Evolutionary conservation across 352 stramenopile genomes (phyloP), one percentile per base, ranked within the genome.

Genomic region (Pythium plurisporium): DNA sequence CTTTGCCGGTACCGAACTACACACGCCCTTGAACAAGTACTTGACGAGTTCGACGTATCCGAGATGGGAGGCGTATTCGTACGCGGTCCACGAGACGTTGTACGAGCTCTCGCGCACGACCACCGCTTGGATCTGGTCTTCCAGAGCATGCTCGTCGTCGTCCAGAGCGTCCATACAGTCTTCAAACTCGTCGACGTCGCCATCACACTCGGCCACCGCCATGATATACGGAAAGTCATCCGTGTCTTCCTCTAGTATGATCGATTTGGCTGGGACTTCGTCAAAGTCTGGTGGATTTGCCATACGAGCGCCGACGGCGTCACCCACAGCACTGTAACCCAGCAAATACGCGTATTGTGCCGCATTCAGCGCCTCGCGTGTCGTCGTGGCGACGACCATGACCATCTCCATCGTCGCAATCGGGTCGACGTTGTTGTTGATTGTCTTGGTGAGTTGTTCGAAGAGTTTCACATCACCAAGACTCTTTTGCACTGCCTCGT

Each of bases 41-140:
- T 62, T 62, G 34, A 65, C 55, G 22, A 69, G 53, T n/a, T 65
- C 55, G 0, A 62, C 30, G 45, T 69, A 65, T 1, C 62, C 55
- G 15, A 69, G 44, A 20, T 65, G 62, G 6, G 30, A 37, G 1
- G 62, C 62, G n/a, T 62, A 54, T 37, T 69, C 55, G 34, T 61
- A 44, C 15, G 41, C 49, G 14, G 50, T 59, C 62, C 62, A 69
- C 22, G 9, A 25, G 8, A 55, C 56, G 5, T 27, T 22, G 1
- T 52, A 14, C 12, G 17, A n/a, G 11, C 10, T 45, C 29, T 43
- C 47, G 8, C 50, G 20, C 33, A 52, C 41, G 15, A 66, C 63
- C 0, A 50, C 26, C 0, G 51, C 62, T 17, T 59, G 8, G 30
- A 70, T 59, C 14, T 23, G 9, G 5, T 29, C 58, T 1, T 61